Conservation (phyloP, 805 yeast genomes). For the Candida xiaguanensis region DNA sequence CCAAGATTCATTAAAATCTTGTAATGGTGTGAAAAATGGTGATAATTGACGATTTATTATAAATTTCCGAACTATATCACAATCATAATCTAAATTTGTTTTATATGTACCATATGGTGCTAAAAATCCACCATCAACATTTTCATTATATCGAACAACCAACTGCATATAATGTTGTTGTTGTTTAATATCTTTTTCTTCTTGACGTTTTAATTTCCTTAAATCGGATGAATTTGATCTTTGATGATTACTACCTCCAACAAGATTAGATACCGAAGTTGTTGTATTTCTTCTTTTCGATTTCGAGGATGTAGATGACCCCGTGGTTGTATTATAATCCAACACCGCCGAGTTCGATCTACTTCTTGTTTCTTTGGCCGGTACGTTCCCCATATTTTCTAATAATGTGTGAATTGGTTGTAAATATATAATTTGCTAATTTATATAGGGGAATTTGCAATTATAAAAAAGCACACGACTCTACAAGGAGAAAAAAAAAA, state of each 20-base stretch:
- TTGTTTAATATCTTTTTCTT: constrained; percentile 50
- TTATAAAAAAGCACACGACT: constrained; percentile 4
- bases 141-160: constrained; percentile 59
- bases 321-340: constrained; percentile 2
- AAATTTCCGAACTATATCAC: constrained; percentile 65
- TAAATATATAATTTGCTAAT: constrained; percentile 2
- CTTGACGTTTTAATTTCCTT: constrained; percentile 29
- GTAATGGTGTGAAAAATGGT: constrained; percentile 88
- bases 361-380: constrained; percentile 36
- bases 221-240: constrained; percentile 15
- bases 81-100: constrained; percentile 69
- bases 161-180: constrained; percentile 55
- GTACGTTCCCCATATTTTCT: constrained; percentile 39
- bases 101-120: constrained; percentile 91
- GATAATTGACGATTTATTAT: constrained; percentile 72
- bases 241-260: constrained; percentile 10
- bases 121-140: constrained; percentile 89
- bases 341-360: constrained; percentile 23
- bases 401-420: neutral
- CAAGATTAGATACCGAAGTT: constrained; percentile 8
- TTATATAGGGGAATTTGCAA: constrained; percentile 4
- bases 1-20: constrained; percentile 74
- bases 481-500: neutral
- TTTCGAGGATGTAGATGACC: constrained; percentile 5
- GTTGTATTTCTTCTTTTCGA: constrained; percentile 19